These are phyloP conservation scores for Pythium utonaiense DNA, from an alignment of 352 stramenopile species.

Conservation along the genomic window DNA sequence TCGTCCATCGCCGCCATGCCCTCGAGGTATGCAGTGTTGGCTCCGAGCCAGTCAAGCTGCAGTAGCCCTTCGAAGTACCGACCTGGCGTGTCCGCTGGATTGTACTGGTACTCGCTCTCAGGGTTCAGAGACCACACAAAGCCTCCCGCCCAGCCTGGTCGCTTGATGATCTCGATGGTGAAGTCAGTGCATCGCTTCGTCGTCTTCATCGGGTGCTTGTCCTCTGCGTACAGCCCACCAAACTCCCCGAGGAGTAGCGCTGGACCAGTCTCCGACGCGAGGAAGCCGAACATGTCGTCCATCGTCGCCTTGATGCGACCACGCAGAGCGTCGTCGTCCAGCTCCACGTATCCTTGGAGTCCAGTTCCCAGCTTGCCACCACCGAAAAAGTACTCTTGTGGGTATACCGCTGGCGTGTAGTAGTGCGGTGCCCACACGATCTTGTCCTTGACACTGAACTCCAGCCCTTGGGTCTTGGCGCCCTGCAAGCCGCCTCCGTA, in stretches of 20 bases:
- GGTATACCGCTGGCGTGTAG: constrained; percentile 62
- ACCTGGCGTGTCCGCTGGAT: constrained; percentile 32
- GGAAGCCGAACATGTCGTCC: constrained; percentile 67
- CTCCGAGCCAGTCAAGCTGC: constrained; percentile 47
- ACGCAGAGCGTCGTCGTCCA: constrained; percentile 39
- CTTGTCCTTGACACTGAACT: constrained; percentile 50
- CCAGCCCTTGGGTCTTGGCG: constrained; percentile 35
- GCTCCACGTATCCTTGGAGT: constrained; percentile 40
- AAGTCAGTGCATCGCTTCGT: constrained; percentile 54
- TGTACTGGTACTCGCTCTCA: constrained; percentile 64
- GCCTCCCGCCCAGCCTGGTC: constrained; percentile 41
- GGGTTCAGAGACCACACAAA: constrained; percentile 78
- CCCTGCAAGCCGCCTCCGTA: constrained; percentile 52
- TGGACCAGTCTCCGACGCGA: constrained; percentile 38
- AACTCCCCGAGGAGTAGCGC: constrained; percentile 64
- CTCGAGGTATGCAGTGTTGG: constrained; percentile 41
- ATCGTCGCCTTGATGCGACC: constrained; percentile 44
- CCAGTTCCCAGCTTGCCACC: constrained; percentile 29
- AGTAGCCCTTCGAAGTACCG: constrained; percentile 48
- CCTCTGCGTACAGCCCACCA: constrained; percentile 50
- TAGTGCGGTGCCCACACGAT: constrained; percentile 81
- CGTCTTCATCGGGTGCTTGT: constrained; percentile 51
- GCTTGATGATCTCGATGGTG: constrained; percentile 55
- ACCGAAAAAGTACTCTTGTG: constrained; percentile 55
- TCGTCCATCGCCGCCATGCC: constrained; percentile 45